A percentile compares a stretch with the other conserved stretches of the same genome.
phyloP scores from a whole-genome alignment of 1,284 basidiomycete genomes.

The Xerocomus amazonicus region DNA sequence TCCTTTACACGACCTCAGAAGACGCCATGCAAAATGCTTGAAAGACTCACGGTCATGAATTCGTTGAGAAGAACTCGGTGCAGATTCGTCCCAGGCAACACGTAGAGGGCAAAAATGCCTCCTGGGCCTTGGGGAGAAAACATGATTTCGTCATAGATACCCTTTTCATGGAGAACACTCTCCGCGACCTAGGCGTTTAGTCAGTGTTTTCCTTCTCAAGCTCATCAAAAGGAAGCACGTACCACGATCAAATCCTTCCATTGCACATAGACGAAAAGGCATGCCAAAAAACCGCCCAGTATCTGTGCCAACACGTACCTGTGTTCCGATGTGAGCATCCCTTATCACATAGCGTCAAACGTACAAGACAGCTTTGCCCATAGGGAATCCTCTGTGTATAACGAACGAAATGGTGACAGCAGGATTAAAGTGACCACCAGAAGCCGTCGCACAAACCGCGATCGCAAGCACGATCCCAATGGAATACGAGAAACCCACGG shows the following conservation, averaged over 20 bases:
- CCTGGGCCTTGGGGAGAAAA: conserved; percentile 59
- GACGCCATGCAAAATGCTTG: not conserved
- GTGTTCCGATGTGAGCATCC: not conserved
- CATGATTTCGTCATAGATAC: conserved; percentile 39
- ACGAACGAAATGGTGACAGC: conserved; percentile 54
- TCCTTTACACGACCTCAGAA: conserved; percentile 43
- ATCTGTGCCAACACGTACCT: conserved; percentile 66
- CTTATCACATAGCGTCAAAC: conserved; percentile 8
- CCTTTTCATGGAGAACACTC: conserved; percentile 40
- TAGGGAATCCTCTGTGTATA: conserved; percentile 54
- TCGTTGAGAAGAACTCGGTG: conserved; percentile 64
- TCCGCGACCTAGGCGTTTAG: conserved; percentile 35
- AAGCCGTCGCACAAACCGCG: conserved; percentile 48
- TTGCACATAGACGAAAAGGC: conserved; percentile 56
- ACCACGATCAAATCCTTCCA: conserved; percentile 52
- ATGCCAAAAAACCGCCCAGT: conserved; percentile 61
- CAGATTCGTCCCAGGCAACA: conserved; percentile 46
- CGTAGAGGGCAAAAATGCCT: conserved; percentile 59
- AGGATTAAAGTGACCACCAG: conserved; percentile 65
- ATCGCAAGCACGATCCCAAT: conserved; percentile 63
- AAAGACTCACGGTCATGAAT: conserved; percentile 50
- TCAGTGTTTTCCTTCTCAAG: not conserved
- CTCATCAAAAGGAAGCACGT: conserved; percentile 7
- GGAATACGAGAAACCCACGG: conserved; percentile 61
- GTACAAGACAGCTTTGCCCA: conserved; percentile 49